Conservation (phyloP, 257 asterid species). For the Paraleonurus japonicus region DNA sequence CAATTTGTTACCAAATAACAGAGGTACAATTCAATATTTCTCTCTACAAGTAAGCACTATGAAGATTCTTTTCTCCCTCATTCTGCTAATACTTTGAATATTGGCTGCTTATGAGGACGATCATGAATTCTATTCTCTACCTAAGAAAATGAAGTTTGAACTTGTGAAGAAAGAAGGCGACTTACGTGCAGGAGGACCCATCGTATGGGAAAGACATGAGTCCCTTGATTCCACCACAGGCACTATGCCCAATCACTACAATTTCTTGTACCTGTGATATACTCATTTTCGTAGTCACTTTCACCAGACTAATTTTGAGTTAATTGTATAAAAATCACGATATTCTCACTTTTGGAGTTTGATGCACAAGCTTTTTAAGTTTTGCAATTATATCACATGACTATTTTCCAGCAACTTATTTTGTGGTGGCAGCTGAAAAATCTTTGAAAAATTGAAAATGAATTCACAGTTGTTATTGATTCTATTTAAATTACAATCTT, state of each 20-base stretch:
- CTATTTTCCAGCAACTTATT: neutral
- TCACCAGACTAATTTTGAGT: neutral
- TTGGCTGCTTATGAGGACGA: neutral
- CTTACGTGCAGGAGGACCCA: conserved; percentile 73
- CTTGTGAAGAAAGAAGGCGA: neutral
- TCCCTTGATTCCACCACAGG: conserved; percentile 96
- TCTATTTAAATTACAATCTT: too few species aligned
- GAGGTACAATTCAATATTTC: neutral
- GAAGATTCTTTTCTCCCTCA: neutral
- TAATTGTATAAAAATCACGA: neutral
- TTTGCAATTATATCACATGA: neutral
- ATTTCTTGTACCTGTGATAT: conserved; percentile 61
- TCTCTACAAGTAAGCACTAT: neutral
- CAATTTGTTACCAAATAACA: conserved; percentile 1
- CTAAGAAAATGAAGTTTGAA: neutral
- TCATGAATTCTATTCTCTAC: neutral
- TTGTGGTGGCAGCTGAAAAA: neutral
- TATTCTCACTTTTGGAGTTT: neutral
- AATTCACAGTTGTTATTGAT: neutral
- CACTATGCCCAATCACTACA: conserved; percentile 89
- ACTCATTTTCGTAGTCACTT: neutral
- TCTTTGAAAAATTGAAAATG: neutral
- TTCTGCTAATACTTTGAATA: neutral
- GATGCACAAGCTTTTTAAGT: neutral
- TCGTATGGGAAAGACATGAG: conserved; percentile 80